Evolutionary conservation across 768 basidiomycete species (phyloP), one percentile per base, ranked within the genome.

Genomic region (Daedaleopsis nitida): DNA sequence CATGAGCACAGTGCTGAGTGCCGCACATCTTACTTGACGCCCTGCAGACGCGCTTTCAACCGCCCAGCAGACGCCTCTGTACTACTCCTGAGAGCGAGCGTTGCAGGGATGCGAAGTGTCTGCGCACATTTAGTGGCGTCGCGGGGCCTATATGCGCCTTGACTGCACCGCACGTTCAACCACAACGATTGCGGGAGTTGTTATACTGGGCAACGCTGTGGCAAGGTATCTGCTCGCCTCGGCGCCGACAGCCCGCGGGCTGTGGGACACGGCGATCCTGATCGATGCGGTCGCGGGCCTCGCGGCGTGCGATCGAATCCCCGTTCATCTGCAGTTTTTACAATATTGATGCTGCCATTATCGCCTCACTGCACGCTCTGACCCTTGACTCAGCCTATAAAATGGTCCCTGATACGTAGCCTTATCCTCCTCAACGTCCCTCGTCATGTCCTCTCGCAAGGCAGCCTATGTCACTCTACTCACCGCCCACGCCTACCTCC

Each of bases 381-480:
- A 45, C 44, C 23, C 23, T 21, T 44, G 19, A n/a, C n/a, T 55
- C 54, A 55, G 54, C 54, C 16, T 39, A 32, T 44, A 55, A n/a
- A 38, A 43, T 43, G 27, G 3, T 19, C n/a, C n/a, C n/a, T n/a
- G n/a, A 9, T 12, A 42, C 47, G 27, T 14, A 7, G n/a, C 55
- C 37, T 48, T 34, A 5, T 55, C 39, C 24, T 57, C 49, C 17
- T 19, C 27, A 39, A 17, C 47, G 9, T 24, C 23, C 13, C 2
- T 52, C 58, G 64, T n/a, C 49, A 70, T 67, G 68, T 47, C 39
- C 39, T 42, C 60, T 27, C 60, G 49, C 55, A 80, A 75, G 55
- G 91, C 39, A 42, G 37, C 88, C 14, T 97, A 86, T 78, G 86
- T 83, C 34, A 93, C 92, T 16, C 78, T 96, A 58, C 78, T 96